phyloP scores from a whole-genome alignment of 2,329 filamentous ascomycete genomes.

The Neonectria neomacrospora region DNA sequence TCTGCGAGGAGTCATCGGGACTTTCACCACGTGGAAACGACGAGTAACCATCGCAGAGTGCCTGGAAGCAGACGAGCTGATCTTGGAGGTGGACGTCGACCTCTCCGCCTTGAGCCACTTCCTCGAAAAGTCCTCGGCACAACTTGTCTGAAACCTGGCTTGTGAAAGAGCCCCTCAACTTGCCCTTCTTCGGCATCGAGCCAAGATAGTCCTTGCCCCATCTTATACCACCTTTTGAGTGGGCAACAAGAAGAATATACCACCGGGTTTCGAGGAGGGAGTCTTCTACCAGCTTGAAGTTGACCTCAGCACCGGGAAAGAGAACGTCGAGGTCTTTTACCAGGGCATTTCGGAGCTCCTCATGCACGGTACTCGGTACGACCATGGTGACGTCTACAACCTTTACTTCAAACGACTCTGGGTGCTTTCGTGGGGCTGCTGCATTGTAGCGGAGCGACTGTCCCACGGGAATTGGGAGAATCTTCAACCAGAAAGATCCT shows the following conservation, averaged over 20 bases:
- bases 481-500: slow-evolving; percentile 58
- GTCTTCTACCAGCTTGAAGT: slow-evolving; percentile 61
- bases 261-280: slow-evolving; percentile 62
- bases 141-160: slow-evolving; percentile 58
- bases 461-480: slow-evolving; percentile 49
- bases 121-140: slow-evolving; percentile 57
- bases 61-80: slow-evolving; percentile 70
- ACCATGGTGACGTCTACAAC: slow-evolving; percentile 64
- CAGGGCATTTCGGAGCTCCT: slow-evolving; percentile 54
- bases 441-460: slow-evolving; percentile 51
- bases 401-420: slow-evolving; percentile 51
- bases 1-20: slow-evolving; percentile 30
- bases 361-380: slow-evolving; percentile 57
- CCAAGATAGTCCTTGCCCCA: slow-evolving; percentile 61
- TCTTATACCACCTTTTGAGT: slow-evolving; percentile 56
- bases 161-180: slow-evolving; percentile 45
- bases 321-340: slow-evolving; percentile 51
- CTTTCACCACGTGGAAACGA: slow-evolving; percentile 53
- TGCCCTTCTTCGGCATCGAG: slow-evolving; percentile 55
- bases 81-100: slow-evolving; percentile 70
- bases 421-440: slow-evolving; percentile 34
- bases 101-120: slow-evolving; percentile 57
- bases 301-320: slow-evolving; percentile 57
- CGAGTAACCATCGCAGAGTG: slow-evolving; percentile 63
- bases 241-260: slow-evolving; percentile 68